These are phyloP conservation scores for Fusarium sp. DNA, from an alignment of 2,329 filamentous ascomycete genomes.

Conservation along the genomic window DNA sequence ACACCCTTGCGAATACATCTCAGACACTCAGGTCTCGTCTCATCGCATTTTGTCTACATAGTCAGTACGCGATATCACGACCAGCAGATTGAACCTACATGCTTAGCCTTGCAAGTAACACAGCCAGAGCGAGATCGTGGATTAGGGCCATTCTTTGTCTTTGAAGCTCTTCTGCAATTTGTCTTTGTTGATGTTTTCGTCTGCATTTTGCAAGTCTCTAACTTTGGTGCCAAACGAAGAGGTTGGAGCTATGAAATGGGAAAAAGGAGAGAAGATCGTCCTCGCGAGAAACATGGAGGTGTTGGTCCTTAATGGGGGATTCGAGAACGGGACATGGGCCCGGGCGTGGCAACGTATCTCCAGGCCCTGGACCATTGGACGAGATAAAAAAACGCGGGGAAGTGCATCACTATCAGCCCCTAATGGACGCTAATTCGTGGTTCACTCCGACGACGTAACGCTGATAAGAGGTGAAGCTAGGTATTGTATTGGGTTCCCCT, in stretches of 20 bases:
- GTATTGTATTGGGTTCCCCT: no score
- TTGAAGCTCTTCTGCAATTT: constrained; percentile 11
- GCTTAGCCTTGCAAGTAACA: constrained; percentile 46
- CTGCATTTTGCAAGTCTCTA: background rate
- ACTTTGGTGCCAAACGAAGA: background rate
- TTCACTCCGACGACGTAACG: background rate
- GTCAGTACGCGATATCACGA: background rate
- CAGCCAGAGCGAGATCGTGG: constrained; percentile 45
- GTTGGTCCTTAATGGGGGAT: background rate
- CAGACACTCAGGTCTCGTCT: constrained; percentile 43
- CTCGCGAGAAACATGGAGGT: background rate
- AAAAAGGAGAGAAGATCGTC: constrained; percentile 5
- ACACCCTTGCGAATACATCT: constrained; percentile 43
- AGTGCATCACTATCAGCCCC: constrained; percentile 36
- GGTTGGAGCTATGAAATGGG: background rate
- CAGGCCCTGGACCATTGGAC: constrained; percentile 2
- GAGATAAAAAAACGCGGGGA: constrained; percentile 38
- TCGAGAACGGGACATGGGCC: background rate
- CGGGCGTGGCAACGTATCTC: constrained; percentile 20
- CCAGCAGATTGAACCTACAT: constrained; percentile 2
- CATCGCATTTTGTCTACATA: constrained; percentile 44
- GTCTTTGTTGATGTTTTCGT: constrained; percentile 20
- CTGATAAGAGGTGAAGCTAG: constrained; percentile 26
- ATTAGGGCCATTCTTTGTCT: constrained; percentile 28
- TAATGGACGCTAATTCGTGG: constrained; percentile 5